Percentiles rank a stretch among this genome's conserved stretches.
phyloP scores from a whole-genome alignment of 331 rosid genomes.

The Quercus phellos region DNA sequence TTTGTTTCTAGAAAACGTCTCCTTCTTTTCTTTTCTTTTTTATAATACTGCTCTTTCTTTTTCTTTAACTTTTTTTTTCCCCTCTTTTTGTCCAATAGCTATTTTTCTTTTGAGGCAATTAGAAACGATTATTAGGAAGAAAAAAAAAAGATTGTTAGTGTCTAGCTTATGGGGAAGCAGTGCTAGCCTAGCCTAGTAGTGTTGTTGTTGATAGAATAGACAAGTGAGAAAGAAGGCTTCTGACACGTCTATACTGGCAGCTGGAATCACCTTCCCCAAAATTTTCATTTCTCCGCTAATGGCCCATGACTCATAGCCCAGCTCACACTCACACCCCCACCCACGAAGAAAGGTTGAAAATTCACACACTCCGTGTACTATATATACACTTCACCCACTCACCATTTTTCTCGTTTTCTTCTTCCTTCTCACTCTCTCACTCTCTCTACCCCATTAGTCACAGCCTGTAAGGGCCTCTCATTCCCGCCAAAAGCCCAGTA shows the following conservation, averaged over 20 bases:
- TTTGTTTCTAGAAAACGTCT: too few species aligned
- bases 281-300: conserved; percentile 1
- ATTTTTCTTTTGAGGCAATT: background rate
- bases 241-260: conserved; percentile 20
- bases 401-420: conserved; percentile 1
- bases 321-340: background rate
- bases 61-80: too few species aligned
- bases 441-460: background rate
- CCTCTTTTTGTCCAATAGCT: too few species aligned
- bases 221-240: background rate
- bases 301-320: background rate
- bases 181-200: background rate
- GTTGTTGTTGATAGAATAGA: background rate
- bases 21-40: too few species aligned
- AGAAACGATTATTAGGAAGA: too few species aligned
- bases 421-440: background rate
- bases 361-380: conserved; percentile 28
- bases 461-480: background rate
- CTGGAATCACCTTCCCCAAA: conserved; percentile 16
- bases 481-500: conserved; percentile 13
- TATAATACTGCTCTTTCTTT: too few species aligned
- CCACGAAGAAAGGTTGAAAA: too few species aligned
- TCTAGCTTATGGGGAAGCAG: background rate
- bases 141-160: too few species aligned
- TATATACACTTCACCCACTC: conserved; percentile 26